Percentiles rank a stretch among this genome's conserved stretches.
Evolutionary conservation across 306 rosid species (phyloP).

Genomic region (Calophaca sinica): DNA sequence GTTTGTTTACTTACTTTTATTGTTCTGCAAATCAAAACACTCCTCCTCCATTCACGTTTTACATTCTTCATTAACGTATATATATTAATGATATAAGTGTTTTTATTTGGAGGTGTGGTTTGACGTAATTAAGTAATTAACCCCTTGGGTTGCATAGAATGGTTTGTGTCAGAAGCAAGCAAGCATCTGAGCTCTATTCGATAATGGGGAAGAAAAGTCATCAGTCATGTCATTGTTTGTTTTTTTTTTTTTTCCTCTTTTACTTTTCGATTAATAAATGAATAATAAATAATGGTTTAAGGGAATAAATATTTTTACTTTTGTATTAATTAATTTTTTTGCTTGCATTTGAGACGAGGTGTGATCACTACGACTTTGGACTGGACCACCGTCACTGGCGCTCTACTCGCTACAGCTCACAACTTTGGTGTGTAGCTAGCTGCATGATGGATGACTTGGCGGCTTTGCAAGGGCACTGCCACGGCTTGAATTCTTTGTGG

Average conservation of each 20-base stretch:
- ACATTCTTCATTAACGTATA: background rate
- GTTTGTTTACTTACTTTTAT: background rate
- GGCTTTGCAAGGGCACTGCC: slow-evolving; percentile 35
- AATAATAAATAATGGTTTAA: background rate
- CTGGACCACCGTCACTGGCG: slow-evolving; percentile 57
- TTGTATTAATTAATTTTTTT: background rate
- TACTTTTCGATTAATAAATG: slow-evolving; percentile 2
- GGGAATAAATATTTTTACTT: background rate
- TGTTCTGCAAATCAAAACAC: slow-evolving; percentile 8
- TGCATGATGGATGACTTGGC: slow-evolving; percentile 34
- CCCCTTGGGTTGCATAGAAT: slow-evolving; percentile 44
- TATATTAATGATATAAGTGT: background rate
- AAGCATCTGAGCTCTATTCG: slow-evolving; percentile 69
- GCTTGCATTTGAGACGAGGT: background rate
- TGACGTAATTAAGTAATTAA: slow-evolving; percentile 52
- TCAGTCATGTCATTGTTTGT: slow-evolving; percentile 31
- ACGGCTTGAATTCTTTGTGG: background rate
- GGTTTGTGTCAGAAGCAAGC: slow-evolving; percentile 75
- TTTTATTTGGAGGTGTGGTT: background rate
- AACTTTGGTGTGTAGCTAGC: slow-evolving; percentile 43
- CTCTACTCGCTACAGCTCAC: slow-evolving; percentile 63
- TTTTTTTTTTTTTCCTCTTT: background rate
- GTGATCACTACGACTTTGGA: slow-evolving; percentile 54
- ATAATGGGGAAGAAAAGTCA: slow-evolving; percentile 43
- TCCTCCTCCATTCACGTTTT: background rate